Conservation (phyloP, 1,139 yeast genomes). For the Yamadazyma membranifaciens region DNA sequence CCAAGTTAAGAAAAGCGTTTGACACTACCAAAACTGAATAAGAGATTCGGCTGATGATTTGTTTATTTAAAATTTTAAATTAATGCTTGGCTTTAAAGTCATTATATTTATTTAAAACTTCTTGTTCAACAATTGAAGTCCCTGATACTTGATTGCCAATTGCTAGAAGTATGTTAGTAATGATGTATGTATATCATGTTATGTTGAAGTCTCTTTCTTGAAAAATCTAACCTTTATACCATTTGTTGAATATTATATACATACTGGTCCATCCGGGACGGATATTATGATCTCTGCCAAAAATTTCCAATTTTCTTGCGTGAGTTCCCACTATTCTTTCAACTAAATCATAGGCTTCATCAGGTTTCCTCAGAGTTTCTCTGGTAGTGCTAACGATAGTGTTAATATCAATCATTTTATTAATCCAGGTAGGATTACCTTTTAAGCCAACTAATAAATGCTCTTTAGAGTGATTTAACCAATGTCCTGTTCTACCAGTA, state of each 20-base stretch:
- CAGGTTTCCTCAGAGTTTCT: slow-evolving; percentile 90
- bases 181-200: too few relatives aligned
- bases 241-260: slow-evolving; percentile 5
- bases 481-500: slow-evolving; percentile 95
- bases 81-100: slow-evolving; percentile 11
- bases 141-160: slow-evolving; percentile 80
- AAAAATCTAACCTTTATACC: neutral
- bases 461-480: slow-evolving; percentile 95
- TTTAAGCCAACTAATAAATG: slow-evolving; percentile 82
- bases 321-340: slow-evolving; percentile 78
- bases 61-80: neutral
- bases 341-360: slow-evolving; percentile 80
- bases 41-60: neutral
- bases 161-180: slow-evolving; percentile 24
- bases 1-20: slow-evolving; percentile 28
- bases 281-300: slow-evolving; percentile 82
- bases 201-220: too few relatives aligned
- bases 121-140: slow-evolving; percentile 56
- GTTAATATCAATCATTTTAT: slow-evolving; percentile 66
- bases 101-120: slow-evolving; percentile 43
- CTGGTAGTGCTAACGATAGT: slow-evolving; percentile 78
- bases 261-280: slow-evolving; percentile 82
- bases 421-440: slow-evolving; percentile 78
- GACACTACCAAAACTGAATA: slow-evolving; percentile 1
- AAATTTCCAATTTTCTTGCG: slow-evolving; percentile 79